These are phyloP conservation scores for Roridomyces roridus DNA, from an alignment of 768 basidiomycete genomes.

Conservation along the genomic window DNA sequence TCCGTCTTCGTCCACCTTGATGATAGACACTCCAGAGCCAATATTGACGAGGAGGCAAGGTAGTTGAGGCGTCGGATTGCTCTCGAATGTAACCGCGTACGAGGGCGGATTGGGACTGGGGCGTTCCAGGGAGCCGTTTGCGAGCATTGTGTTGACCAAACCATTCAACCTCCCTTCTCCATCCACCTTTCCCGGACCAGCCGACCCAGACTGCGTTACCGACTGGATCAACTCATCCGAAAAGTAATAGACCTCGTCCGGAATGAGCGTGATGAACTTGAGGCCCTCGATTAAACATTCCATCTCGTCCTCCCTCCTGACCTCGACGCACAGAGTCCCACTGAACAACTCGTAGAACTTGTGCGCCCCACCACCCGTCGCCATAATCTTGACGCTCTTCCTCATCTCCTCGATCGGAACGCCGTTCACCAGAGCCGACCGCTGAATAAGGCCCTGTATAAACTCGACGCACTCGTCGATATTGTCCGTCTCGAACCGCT, in stretches of 20 bases:
- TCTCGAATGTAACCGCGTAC: constrained; percentile 88
- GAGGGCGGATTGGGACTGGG: constrained; percentile 91
- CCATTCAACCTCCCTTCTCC: not conserved
- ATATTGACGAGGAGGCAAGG: constrained; percentile 98
- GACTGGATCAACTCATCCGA: constrained; percentile 94
- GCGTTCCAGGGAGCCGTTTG: constrained; percentile 60
- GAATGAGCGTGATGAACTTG: constrained; percentile 94
- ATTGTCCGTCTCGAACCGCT: constrained; percentile 93
- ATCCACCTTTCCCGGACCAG: constrained; percentile 9
- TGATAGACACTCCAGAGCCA: constrained; percentile 96
- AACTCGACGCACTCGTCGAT: constrained; percentile 86
- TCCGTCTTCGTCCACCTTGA: constrained; percentile 96
- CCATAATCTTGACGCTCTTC: constrained; percentile 93
- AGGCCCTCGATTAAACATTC: constrained; percentile 96
- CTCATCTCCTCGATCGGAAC: constrained; percentile 93
- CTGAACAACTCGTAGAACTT: constrained; percentile 87
- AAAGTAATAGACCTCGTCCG: constrained; percentile 98
- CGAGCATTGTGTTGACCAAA: too few relatives aligned
- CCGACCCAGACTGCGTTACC: constrained; percentile 39
- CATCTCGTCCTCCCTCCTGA: constrained; percentile 96
- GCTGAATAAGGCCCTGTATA: constrained; percentile 84
- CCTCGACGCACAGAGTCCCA: constrained; percentile 79
- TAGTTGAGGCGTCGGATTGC: constrained; percentile 82
- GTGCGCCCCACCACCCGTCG: constrained; percentile 97
- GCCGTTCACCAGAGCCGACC: constrained; percentile 83